phyloP scores from a whole-genome alignment of 2,329 filamentous ascomycete species.

The Cordyceps cateniannulata region DNA sequence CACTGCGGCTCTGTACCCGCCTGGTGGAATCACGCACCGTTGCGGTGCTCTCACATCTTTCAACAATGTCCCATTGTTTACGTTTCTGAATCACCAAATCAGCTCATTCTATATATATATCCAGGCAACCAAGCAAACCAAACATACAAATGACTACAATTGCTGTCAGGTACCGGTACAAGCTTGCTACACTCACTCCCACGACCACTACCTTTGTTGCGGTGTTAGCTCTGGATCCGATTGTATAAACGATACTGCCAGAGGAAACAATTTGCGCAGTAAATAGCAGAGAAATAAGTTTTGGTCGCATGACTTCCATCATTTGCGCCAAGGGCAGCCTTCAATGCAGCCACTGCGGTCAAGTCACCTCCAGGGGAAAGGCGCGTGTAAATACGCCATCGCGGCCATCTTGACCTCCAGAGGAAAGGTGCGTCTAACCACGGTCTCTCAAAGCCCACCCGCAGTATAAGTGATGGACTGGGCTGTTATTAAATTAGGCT shows the following conservation, averaged over 20 bases:
- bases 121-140: background rate
- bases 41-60: background rate
- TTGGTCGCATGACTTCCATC: background rate
- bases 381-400: background rate
- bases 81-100: background rate
- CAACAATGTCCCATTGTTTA: background rate
- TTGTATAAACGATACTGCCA: background rate
- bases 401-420: background rate
- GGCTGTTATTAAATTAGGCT: background rate
- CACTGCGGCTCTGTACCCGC: conserved; percentile 10
- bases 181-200: conserved; percentile 1
- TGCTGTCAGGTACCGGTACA: background rate
- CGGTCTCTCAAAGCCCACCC: background rate
- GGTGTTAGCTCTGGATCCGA: background rate
- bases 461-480: background rate
- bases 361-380: background rate
- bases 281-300: background rate
- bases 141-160: background rate
- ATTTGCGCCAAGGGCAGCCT: background rate
- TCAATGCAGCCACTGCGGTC: background rate
- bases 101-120: conserved; percentile 1
- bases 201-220: background rate
- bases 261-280: background rate
- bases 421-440: background rate
- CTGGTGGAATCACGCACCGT: conserved; percentile 3